Conservation (phyloP, 768 basidiomycete genomes). For the Boletus rex-veris region DNA sequence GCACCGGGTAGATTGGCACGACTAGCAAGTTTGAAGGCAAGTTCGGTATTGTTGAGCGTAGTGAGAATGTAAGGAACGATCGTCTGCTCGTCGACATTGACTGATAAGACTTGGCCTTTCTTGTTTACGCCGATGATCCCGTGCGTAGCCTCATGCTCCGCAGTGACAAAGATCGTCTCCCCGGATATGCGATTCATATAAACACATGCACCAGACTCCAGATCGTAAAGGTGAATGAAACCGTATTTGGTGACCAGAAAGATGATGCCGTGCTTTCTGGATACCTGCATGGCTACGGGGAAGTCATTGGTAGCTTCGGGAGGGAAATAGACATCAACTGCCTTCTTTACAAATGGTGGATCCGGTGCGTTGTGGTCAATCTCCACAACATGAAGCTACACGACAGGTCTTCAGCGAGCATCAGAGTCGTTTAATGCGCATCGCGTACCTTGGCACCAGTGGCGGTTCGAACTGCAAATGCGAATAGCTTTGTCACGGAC, state of each 20-base stretch:
- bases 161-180: constrained; percentile 98
- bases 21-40: constrained; percentile 96
- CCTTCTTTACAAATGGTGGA: constrained; percentile 93
- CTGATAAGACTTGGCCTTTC: constrained; percentile 97
- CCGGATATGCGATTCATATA: constrained; percentile 99
- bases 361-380: constrained; percentile 94
- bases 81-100: constrained; percentile 94
- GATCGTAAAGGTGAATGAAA: constrained; percentile 98
- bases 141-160: constrained; percentile 88
- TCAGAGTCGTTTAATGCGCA: neutral
- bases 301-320: constrained; percentile 98
- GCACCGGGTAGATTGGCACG: constrained; percentile 96
- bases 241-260: constrained; percentile 99
- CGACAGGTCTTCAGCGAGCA: constrained; percentile 6
- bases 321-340: constrained; percentile 98
- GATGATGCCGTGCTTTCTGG: constrained; percentile 92
- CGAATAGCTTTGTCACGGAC: constrained; percentile 84
- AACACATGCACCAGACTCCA: constrained; percentile 94
- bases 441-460: constrained; percentile 88
- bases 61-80: constrained; percentile 93
- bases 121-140: constrained; percentile 99
- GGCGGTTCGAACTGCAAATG: constrained; percentile 94
- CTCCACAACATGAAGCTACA: constrained; percentile 94
- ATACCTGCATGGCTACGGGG: constrained; percentile 99
- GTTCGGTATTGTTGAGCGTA: constrained; percentile 93